Evolutionary conservation across 2,329 filamentous ascomycete species (phyloP).

Genomic region (Alternaria incomplexa): DNA sequence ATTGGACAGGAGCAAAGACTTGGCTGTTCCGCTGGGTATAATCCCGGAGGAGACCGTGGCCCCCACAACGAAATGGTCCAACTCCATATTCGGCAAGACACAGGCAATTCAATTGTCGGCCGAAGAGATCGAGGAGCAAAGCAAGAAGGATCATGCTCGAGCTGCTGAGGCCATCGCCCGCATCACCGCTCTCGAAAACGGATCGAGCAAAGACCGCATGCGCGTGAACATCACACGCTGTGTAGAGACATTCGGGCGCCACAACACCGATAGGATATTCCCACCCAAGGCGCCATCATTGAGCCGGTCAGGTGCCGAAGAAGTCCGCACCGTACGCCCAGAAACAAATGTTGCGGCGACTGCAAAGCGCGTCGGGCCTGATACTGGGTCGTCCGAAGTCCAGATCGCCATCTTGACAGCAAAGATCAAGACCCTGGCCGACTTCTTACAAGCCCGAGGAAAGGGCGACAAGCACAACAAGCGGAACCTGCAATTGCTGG

Average conservation of each 20-base stretch:
- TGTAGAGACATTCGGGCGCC: constrained; percentile 86
- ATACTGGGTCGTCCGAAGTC: constrained; percentile 96
- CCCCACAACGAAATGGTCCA: constrained; percentile 13
- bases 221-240: constrained; percentile 85
- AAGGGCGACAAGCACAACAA: constrained; percentile 94
- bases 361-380: constrained; percentile 75
- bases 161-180: constrained; percentile 78
- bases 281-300: constrained; percentile 62
- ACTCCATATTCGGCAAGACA: neutral
- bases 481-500: constrained; percentile 81
- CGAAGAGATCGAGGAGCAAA: constrained; percentile 32
- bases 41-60: constrained; percentile 7
- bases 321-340: constrained; percentile 54
- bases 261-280: constrained; percentile 79
- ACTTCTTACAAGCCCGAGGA: constrained; percentile 72
- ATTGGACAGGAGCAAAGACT: constrained; percentile 68
- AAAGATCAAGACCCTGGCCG: constrained; percentile 84
- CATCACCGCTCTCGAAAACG: constrained; percentile 79
- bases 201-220: constrained; percentile 76
- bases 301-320: constrained; percentile 53
- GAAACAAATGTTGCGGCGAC: constrained; percentile 36
- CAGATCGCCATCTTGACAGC: constrained; percentile 94
- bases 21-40: constrained; percentile 64
- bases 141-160: constrained; percentile 61
- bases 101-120: constrained; percentile 12